Percentiles rank a stretch among this genome's conserved stretches.
Conservation (phyloP, 192 early-diverging fungal genomes). For the Neocallimastix lanati region DNA sequence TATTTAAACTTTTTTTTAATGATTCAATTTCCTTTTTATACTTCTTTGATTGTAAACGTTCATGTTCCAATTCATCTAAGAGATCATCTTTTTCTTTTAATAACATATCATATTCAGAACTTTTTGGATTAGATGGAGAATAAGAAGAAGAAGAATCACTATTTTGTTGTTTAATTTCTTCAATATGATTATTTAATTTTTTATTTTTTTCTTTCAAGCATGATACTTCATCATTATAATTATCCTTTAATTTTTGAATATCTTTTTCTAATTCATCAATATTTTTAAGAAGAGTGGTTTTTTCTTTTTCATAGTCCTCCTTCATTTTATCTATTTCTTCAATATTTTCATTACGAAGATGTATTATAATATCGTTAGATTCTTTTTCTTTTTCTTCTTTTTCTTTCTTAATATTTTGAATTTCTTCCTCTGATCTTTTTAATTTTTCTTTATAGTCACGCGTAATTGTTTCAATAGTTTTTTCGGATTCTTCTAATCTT, state of each 20-base stretch:
- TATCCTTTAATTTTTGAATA: background rate
- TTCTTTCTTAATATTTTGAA: background rate
- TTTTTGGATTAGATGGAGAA: too few species aligned
- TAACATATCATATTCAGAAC: background rate
- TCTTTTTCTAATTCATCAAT: background rate
- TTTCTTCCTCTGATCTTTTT: background rate
- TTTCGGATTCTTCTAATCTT: background rate
- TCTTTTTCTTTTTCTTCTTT: background rate
- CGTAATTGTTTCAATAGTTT: background rate
- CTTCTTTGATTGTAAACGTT: background rate
- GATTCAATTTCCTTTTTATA: background rate
- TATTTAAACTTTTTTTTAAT: background rate
- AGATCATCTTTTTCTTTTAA: background rate
- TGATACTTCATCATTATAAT: background rate
- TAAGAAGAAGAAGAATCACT: background rate
- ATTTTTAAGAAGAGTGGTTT: background rate
- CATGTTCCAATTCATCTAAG: background rate
- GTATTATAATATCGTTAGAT: background rate
- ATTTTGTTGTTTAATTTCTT: background rate
- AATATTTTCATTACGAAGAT: background rate
- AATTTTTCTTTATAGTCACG: background rate
- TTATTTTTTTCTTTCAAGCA: background rate
- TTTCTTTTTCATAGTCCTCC: background rate
- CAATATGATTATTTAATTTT: background rate
- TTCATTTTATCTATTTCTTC: background rate